phyloP scores from a whole-genome alignment of 164 flowering plant species.

The Dillenia turbinata region DNA sequence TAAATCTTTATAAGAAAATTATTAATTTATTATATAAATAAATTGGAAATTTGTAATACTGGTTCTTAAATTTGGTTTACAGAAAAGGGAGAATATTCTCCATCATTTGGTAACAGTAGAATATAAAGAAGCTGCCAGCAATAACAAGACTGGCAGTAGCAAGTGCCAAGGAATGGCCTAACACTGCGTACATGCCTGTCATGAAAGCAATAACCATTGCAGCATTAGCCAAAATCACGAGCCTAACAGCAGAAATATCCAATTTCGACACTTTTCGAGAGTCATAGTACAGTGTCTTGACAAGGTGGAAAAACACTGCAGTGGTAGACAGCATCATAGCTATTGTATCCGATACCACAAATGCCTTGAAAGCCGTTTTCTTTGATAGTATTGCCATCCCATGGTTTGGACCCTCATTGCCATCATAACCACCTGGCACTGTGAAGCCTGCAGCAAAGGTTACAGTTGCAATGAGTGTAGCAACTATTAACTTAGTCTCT shows the following conservation, averaged over 20 bases:
- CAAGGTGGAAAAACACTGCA: neutral
- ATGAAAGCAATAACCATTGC: conserved; percentile 7
- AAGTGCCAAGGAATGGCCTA: neutral
- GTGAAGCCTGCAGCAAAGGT: conserved; percentile 11
- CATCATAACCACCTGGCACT: conserved; percentile 6
- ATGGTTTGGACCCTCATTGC: neutral
- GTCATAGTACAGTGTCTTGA: too few relatives aligned
- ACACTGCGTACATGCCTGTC: conserved; percentile 2
- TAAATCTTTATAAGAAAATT: too few relatives aligned
- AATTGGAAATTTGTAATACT: too few relatives aligned
- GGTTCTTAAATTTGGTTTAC: too few relatives aligned
- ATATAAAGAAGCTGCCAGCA: too few relatives aligned
- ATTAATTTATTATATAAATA: too few relatives aligned
- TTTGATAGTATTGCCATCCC: conserved; percentile 5
- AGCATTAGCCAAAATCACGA: neutral
- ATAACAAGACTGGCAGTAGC: neutral
- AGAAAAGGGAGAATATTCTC: too few relatives aligned
- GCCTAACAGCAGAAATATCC: neutral
- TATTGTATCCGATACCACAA: conserved; percentile 5
- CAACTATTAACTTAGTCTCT: neutral
- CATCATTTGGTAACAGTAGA: too few relatives aligned
- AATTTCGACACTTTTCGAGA: too few relatives aligned
- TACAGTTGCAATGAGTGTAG: conserved; percentile 5
- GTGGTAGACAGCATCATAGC: conserved; percentile 1
- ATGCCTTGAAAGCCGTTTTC: conserved; percentile 1